A percentile compares a stretch with the other conserved stretches of the same genome.
phyloP scores from a whole-genome alignment of 2,329 filamentous ascomycete species.

The Fusarium beomiforme region DNA sequence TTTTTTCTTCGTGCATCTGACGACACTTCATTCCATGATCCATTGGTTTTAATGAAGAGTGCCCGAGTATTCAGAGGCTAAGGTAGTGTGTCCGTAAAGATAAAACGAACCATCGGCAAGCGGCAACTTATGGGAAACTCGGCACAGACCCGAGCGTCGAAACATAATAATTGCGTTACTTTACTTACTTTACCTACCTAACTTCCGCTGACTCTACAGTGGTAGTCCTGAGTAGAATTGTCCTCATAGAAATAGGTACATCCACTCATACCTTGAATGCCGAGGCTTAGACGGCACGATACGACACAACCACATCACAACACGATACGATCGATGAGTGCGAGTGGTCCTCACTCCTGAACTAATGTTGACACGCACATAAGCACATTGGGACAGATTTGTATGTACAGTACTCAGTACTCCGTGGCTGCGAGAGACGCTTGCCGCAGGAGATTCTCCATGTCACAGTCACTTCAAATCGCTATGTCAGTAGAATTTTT shows the following conservation, averaged over 20 bases:
- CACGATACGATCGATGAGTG: constrained; percentile 7
- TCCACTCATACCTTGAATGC: neutral
- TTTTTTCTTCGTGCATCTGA: constrained; percentile 6
- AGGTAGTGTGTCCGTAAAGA: neutral
- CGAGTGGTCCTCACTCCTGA: constrained; percentile 31
- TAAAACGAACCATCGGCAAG: constrained; percentile 19
- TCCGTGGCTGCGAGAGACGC: neutral
- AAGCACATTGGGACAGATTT: neutral
- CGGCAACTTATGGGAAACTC: constrained; percentile 15
- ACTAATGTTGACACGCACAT: constrained; percentile 16
- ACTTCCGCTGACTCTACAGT: neutral
- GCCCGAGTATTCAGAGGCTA: constrained; percentile 1
- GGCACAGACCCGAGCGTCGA: constrained; percentile 14
- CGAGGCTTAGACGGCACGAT: constrained; percentile 17
- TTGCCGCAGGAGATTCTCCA: constrained; percentile 15
- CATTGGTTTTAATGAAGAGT: constrained; percentile 3
- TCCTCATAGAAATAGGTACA: neutral
- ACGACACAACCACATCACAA: neutral
- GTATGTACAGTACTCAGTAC: too few species aligned
- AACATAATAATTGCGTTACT: neutral
- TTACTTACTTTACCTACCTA: too few species aligned
- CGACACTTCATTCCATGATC: constrained; percentile 24
- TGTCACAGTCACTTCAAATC: neutral
- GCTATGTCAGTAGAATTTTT: neutral
- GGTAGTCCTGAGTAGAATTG: too few species aligned